phyloP scores from a whole-genome alignment of 179 eudicot species.

The Sideroxylon spinosum region DNA sequence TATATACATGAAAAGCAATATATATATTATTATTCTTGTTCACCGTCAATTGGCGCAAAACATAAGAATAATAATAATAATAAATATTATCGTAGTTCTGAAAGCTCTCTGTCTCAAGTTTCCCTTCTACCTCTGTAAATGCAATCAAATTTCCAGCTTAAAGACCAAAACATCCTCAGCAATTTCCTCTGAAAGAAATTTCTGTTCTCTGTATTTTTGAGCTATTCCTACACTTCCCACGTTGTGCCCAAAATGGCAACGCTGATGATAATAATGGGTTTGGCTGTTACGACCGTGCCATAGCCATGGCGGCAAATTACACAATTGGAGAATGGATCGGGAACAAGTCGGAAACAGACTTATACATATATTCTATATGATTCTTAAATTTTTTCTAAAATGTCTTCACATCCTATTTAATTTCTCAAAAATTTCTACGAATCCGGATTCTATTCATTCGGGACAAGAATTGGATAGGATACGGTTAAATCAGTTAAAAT shows the following conservation, averaged over 20 bases:
- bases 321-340: slow-evolving; percentile 38
- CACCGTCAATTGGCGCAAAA: background rate
- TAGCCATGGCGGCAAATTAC: slow-evolving; percentile 22
- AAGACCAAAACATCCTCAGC: background rate
- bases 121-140: slow-evolving; percentile 6
- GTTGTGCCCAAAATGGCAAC: slow-evolving; percentile 12
- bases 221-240: background rate
- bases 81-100: background rate
- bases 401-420: too few relatives aligned
- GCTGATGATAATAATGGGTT: slow-evolving; percentile 6
- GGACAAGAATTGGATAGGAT: too few relatives aligned
- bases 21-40: too few relatives aligned
- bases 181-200: background rate
- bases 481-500: too few relatives aligned
- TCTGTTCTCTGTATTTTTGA: background rate
- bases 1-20: too few relatives aligned
- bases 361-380: too few relatives aligned
- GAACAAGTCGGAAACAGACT: background rate
- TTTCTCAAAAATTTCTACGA: too few relatives aligned
- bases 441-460: too few relatives aligned
- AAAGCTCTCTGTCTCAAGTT: background rate
- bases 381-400: too few relatives aligned
- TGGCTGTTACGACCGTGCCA: slow-evolving; percentile 22
- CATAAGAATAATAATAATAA: background rate
- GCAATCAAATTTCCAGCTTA: background rate